A percentile compares a stretch with the other conserved stretches of the same genome.
phyloP scores from a whole-genome alignment of 2,329 filamentous ascomycete species.

The Verticillium isaacii region DNA sequence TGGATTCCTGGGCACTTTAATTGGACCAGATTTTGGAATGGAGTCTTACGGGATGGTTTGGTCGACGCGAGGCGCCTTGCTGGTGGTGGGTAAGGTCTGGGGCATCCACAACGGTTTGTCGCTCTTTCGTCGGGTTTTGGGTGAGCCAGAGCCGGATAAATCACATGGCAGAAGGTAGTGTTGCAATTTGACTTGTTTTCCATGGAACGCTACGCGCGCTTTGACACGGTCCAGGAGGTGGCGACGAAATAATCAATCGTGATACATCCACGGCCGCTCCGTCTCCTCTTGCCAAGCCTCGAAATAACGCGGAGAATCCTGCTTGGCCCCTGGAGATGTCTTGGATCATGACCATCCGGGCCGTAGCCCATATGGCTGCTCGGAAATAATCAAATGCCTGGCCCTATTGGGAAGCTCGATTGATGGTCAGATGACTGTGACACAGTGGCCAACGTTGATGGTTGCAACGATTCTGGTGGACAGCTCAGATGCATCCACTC shows the following conservation, averaged over 20 bases:
- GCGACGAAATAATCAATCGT: background rate
- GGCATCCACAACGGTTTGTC: background rate
- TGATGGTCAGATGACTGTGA: background rate
- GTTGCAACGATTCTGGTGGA: background rate
- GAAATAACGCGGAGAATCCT: background rate
- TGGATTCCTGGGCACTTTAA: background rate
- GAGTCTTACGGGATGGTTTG: background rate
- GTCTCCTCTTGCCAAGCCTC: background rate
- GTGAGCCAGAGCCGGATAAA: background rate
- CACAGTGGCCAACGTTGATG: background rate
- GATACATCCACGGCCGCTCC: background rate
- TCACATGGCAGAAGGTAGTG: background rate
- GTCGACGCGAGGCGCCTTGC: background rate
- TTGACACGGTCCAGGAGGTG: background rate
- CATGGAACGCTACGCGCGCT: background rate
- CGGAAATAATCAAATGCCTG: background rate
- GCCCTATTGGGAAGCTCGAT: background rate
- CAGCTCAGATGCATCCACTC: background rate
- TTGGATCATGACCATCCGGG: background rate
- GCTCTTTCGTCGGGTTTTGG: background rate
- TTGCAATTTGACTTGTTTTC: background rate
- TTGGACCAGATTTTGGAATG: background rate
- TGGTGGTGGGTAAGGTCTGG: background rate
- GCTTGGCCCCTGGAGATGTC: background rate
- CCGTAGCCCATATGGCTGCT: background rate